These are phyloP conservation scores for Wickerhamiella dianesei DNA, from an alignment of 805 yeast species.

Conservation along the genomic window DNA sequence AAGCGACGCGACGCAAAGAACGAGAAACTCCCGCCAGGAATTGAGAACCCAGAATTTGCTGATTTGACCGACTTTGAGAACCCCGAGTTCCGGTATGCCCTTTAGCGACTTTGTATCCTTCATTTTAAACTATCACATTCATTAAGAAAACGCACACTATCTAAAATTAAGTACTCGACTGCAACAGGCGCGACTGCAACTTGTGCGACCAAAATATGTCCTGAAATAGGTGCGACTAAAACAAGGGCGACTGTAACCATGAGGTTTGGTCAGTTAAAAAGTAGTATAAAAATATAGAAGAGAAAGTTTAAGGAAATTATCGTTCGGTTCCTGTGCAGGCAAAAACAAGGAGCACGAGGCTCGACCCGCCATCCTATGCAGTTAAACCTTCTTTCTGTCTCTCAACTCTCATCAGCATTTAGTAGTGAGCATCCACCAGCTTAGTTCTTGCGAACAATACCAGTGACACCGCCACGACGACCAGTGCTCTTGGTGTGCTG, in stretches of 20 bases:
- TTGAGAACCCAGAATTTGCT: conserved; percentile 26
- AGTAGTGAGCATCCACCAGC: background rate
- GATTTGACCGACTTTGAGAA: conserved; percentile 44
- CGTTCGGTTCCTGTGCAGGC: background rate
- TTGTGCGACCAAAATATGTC: too few species aligned
- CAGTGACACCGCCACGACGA: conserved; percentile 57
- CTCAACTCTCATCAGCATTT: background rate
- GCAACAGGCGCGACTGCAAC: too few species aligned
- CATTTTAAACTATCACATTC: background rate
- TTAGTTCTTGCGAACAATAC: conserved; percentile 30
- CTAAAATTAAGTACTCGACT: too few species aligned
- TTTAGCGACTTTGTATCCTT: background rate
- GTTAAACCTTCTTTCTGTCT: background rate
- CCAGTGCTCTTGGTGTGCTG: conserved; percentile 99
- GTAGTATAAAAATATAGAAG: background rate
- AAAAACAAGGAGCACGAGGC: background rate
- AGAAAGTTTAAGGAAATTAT: background rate
- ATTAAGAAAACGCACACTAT: too few species aligned
- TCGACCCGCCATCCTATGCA: background rate
- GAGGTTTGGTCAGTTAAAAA: too few species aligned
- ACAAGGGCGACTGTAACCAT: too few species aligned
- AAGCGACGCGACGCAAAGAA: conserved; percentile 9
- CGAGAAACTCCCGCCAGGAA: conserved; percentile 6
- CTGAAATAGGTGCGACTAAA: too few species aligned
- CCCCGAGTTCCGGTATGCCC: conserved; percentile 36